These are phyloP conservation scores for Sordariomycetes sp. DNA, from an alignment of 2,329 filamentous ascomycete species.

Conservation along the genomic window DNA sequence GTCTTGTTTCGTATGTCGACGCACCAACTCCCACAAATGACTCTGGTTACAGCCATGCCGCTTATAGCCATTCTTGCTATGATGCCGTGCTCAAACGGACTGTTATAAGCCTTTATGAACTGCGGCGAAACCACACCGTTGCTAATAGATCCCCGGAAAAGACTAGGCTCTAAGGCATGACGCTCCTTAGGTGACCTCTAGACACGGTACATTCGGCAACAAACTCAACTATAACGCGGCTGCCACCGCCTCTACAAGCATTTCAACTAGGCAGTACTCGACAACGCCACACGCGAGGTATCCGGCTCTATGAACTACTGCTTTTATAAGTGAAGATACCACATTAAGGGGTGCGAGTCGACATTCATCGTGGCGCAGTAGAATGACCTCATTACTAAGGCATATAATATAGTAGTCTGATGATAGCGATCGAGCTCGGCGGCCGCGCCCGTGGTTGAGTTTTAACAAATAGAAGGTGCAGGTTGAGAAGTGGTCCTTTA, in stretches of 20 bases:
- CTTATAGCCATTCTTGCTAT: no score
- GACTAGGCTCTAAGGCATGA: neutral
- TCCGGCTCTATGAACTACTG: conserved; percentile 12
- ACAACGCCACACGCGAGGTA: conserved; percentile 15
- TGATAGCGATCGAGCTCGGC: neutral
- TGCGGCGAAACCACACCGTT: no score
- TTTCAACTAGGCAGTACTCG: conserved; percentile 18
- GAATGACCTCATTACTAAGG: conserved; percentile 10
- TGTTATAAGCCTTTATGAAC: no score
- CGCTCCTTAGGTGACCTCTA: neutral
- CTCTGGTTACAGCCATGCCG: no score
- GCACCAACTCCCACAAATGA: no score
- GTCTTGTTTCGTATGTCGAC: no score
- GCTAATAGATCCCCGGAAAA: neutral
- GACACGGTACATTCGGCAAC: conserved; percentile 9
- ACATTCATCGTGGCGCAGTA: conserved; percentile 17
- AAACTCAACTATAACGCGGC: conserved; percentile 13
- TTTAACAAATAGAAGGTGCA: neutral
- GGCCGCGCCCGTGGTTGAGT: conserved; percentile 5
- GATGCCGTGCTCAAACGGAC: no score
- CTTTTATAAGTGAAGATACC: conserved; percentile 15
- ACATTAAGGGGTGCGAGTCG: conserved; percentile 12
- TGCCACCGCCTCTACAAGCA: conserved; percentile 21
- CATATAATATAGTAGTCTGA: conserved; percentile 8
- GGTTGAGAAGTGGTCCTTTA: no score